phyloP scores from a whole-genome alignment of 2,329 filamentous ascomycete species.

The Cytospora piceae region DNA sequence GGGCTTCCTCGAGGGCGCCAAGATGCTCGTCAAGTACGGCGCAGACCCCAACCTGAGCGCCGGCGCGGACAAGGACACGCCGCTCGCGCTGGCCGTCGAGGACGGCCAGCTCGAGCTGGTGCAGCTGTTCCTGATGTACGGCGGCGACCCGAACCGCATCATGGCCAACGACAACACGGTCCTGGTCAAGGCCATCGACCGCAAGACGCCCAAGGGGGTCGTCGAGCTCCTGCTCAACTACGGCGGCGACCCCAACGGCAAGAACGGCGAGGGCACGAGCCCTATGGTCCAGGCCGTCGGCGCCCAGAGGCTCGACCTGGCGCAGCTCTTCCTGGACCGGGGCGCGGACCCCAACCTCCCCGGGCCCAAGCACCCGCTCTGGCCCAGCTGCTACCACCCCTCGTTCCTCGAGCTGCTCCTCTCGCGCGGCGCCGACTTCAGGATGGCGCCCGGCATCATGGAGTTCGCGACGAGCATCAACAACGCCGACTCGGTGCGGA shows the following conservation, averaged over 20 bases:
- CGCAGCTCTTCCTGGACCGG: constrained; percentile 54
- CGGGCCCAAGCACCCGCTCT: constrained; percentile 69
- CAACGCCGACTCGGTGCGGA: constrained; percentile 63
- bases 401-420: constrained; percentile 63
- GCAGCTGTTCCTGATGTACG: constrained; percentile 64
- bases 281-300: constrained; percentile 66
- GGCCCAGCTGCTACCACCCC: constrained; percentile 65
- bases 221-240: constrained; percentile 64
- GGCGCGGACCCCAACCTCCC: constrained; percentile 70
- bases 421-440: constrained; percentile 60
- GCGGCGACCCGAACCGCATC: constrained; percentile 58
- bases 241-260: constrained; percentile 59
- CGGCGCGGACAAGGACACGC: constrained; percentile 56
- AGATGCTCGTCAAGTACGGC: constrained; percentile 66
- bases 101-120: constrained; percentile 60
- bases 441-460: constrained; percentile 65
- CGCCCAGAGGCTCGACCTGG: constrained; percentile 57
- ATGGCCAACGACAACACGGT: constrained; percentile 63
- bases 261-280: constrained; percentile 65
- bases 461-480: constrained; percentile 67
- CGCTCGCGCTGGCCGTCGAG: constrained; percentile 54
- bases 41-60: constrained; percentile 41
- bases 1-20: constrained; percentile 59
- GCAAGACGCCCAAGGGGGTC: constrained; percentile 57
- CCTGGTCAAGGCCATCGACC: constrained; percentile 63